Conservation (phyloP, 2,329 filamentous ascomycete genomes). For the Epichloe glyceriae region DNA sequence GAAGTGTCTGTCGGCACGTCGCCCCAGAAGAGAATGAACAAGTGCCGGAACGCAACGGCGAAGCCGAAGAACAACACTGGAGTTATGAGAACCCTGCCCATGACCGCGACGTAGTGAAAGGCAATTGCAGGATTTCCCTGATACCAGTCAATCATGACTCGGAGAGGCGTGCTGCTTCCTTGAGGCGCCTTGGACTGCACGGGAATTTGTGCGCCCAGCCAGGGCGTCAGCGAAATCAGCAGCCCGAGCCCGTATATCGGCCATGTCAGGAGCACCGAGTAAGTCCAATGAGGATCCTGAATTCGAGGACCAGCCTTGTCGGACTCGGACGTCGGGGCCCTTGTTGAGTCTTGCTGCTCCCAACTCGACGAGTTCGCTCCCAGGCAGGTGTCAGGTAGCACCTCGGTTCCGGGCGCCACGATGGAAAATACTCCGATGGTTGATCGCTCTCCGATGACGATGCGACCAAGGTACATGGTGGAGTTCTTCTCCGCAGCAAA, state of each 20-base stretch:
- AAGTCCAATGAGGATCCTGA: slow-evolving; percentile 29
- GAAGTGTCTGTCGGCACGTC: slow-evolving; percentile 20
- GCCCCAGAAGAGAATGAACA: slow-evolving; percentile 27
- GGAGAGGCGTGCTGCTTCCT: slow-evolving; percentile 21
- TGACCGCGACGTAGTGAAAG: slow-evolving; percentile 36
- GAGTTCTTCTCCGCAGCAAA: slow-evolving; percentile 43
- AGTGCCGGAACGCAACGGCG: slow-evolving; percentile 26
- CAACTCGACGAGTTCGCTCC: slow-evolving; percentile 45
- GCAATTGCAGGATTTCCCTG: slow-evolving; percentile 29
- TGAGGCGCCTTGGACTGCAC: slow-evolving; percentile 27
- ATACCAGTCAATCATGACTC: slow-evolving; percentile 36
- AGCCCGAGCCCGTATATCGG: slow-evolving; percentile 28
- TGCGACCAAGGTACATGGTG: slow-evolving; percentile 40
- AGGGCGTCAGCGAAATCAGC: slow-evolving; percentile 31
- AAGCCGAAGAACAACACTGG: slow-evolving; percentile 32
- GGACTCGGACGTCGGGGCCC: slow-evolving; percentile 21
- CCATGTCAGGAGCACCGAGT: slow-evolving; percentile 27
- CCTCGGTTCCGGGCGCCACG: slow-evolving; percentile 33
- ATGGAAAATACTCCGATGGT: slow-evolving; percentile 35
- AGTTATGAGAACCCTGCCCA: slow-evolving; percentile 25
- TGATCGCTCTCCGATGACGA: slow-evolving; percentile 33
- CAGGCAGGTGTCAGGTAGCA: slow-evolving; percentile 37
- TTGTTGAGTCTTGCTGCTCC: slow-evolving; percentile 31
- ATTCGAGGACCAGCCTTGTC: slow-evolving; percentile 29
- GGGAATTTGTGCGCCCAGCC: slow-evolving; percentile 29